Percentiles rank a stretch among this genome's conserved stretches.
Conservation (phyloP, 2,329 filamentous ascomycete species). For the Aspergillus uvarum region DNA sequence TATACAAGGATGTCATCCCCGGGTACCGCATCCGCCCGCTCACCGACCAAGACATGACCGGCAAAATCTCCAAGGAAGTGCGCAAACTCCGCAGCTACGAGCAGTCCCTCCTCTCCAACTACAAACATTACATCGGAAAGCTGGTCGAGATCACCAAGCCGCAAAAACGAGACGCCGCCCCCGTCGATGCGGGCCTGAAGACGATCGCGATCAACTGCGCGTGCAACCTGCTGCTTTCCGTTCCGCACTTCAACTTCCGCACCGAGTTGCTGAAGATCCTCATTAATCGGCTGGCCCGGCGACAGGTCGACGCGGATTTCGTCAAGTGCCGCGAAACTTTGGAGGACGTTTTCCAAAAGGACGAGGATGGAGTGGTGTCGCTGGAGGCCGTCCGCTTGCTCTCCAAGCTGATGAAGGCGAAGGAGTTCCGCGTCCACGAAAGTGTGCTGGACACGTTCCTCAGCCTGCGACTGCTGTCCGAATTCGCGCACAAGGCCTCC, state of each 20-base stretch:
- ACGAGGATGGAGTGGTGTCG: slow-evolving; percentile 85
- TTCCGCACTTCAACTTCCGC: slow-evolving; percentile 97
- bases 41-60: slow-evolving; percentile 69
- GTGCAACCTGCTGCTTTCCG: slow-evolving; percentile 73
- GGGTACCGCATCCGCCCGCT: slow-evolving; percentile 90
- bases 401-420: slow-evolving; percentile 92
- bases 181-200: slow-evolving; percentile 52
- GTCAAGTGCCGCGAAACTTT: slow-evolving; percentile 74
- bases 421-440: slow-evolving; percentile 79
- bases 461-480: slow-evolving; percentile 80
- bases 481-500: slow-evolving; percentile 83
- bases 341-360: slow-evolving; percentile 77
- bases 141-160: slow-evolving; percentile 67
- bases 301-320: slow-evolving; percentile 71
- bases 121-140: slow-evolving; percentile 79
- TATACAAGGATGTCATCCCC: slow-evolving; percentile 95
- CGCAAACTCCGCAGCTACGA: slow-evolving; percentile 79
- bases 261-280: slow-evolving; percentile 83
- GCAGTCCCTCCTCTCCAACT: slow-evolving; percentile 79
- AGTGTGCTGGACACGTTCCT: slow-evolving; percentile 87
- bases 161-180: slow-evolving; percentile 39
- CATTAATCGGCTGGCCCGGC: slow-evolving; percentile 75
- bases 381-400: slow-evolving; percentile 82
- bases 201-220: slow-evolving; percentile 81
- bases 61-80: slow-evolving; percentile 90